phyloP scores from a whole-genome alignment of 73 alveolate genomes.

The Tetrahymena thermophila region DNA sequence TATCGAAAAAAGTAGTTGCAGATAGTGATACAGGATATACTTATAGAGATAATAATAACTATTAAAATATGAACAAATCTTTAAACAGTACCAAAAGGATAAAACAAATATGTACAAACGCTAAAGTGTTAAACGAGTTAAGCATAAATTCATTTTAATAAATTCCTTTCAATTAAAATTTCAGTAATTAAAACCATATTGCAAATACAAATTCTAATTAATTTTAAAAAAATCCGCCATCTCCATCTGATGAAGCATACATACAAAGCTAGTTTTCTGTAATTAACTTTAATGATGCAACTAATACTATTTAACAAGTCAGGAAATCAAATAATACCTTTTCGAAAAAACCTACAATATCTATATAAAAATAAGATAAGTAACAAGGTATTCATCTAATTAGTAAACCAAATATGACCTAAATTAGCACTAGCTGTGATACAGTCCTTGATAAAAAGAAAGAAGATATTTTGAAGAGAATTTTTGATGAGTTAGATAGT shows the following conservation, averaged over 20 bases:
- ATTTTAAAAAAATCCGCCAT: neutral
- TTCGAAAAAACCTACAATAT: neutral
- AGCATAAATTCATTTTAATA: neutral
- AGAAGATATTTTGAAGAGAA: neutral
- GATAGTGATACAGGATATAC: neutral
- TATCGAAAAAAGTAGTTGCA: neutral
- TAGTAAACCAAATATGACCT: neutral
- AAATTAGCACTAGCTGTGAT: neutral
- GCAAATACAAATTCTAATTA: neutral
- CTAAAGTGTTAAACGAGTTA: neutral
- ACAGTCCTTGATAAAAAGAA: neutral
- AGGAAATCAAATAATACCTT: neutral
- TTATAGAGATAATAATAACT: neutral
- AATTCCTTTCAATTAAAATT: neutral
- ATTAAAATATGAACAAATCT: neutral
- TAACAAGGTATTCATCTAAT: neutral
- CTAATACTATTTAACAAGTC: neutral
- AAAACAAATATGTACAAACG: neutral
- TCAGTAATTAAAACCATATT: neutral
- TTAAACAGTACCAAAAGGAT: neutral
- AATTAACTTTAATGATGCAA: neutral
- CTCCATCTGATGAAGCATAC: neutral
- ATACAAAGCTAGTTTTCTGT: neutral
- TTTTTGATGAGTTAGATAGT: neutral
- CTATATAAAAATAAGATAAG: neutral